Conservation (phyloP, 371 early-diverging fungal genomes). For the Amoeboaphelidium protococcarum region DNA sequence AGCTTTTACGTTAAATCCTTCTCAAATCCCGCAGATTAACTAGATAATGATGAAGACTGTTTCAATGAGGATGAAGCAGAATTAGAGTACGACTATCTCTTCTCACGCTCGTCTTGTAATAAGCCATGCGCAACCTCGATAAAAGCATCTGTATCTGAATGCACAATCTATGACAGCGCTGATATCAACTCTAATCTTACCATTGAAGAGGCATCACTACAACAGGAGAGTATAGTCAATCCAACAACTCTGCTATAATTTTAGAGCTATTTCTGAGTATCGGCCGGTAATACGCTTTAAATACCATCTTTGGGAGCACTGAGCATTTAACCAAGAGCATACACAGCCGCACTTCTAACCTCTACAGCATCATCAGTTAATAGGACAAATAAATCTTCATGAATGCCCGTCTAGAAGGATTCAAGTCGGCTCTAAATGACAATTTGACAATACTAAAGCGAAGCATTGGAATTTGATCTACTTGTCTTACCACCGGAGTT, state of each 20-base stretch:
- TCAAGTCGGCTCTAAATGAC: too few relatives aligned
- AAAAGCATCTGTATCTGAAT: slow-evolving; percentile 27
- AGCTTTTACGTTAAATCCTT: not conserved
- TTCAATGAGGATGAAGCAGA: not conserved
- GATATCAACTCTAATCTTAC: slow-evolving; percentile 53
- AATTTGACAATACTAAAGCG: too few relatives aligned
- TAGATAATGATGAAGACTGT: not conserved
- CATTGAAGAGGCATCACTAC: slow-evolving; percentile 49
- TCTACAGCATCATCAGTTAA: too few relatives aligned
- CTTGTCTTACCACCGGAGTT: too few relatives aligned
- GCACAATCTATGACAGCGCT: slow-evolving; percentile 33
- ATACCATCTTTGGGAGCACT: slow-evolving; percentile 32
- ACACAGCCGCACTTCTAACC: too few relatives aligned
- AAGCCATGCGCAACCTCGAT: slow-evolving; percentile 32
- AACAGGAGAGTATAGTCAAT: slow-evolving; percentile 25
- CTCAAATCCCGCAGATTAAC: slow-evolving; percentile 2
- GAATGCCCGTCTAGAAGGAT: too few relatives aligned
- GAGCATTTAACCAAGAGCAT: slow-evolving; percentile 46
- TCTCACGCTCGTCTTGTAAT: slow-evolving; percentile 22
- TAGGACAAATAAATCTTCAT: too few relatives aligned
- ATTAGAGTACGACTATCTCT: not conserved
- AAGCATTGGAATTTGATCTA: too few relatives aligned
- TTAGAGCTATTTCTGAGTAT: slow-evolving; percentile 20
- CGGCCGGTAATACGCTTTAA: slow-evolving; percentile 39
- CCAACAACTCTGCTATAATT: slow-evolving; percentile 38